phyloP scores from a whole-genome alignment of 257 asterid genomes.

The Lycium barbarum region DNA sequence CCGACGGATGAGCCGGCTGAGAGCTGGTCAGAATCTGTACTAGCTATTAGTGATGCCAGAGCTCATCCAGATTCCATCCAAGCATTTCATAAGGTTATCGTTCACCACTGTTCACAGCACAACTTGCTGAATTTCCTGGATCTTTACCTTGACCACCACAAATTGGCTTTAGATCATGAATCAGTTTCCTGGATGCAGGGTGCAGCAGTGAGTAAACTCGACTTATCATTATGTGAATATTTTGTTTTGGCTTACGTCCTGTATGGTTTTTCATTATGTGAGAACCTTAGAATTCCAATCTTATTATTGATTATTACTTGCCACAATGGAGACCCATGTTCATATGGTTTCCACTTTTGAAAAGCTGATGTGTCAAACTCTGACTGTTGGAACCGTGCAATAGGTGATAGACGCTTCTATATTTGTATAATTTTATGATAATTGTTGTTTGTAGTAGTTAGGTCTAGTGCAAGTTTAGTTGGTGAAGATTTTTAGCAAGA shows the following conservation, averaged over 20 bases:
- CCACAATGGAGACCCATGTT: conserved; percentile 18
- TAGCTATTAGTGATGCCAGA: conserved; percentile 58
- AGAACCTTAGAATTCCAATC: conserved; percentile 8
- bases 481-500: too few species aligned
- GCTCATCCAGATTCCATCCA: conserved; percentile 61
- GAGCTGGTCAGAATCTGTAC: conserved; percentile 58
- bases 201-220: conserved; percentile 71
- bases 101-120: conserved; percentile 71
- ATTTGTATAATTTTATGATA: background rate
- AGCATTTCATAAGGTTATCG: conserved; percentile 82
- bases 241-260: conserved; percentile 12
- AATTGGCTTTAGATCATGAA: conserved; percentile 68
- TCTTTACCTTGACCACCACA: conserved; percentile 84
- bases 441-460: background rate
- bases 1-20: conserved; percentile 53
- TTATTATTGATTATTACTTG: background rate
- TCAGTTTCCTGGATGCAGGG: conserved; percentile 71
- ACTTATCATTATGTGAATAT: conserved; percentile 18
- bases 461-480: background rate
- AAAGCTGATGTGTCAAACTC: conserved; percentile 13
- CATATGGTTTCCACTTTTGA: background rate
- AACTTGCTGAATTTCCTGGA: conserved; percentile 91
- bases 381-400: conserved; percentile 18
- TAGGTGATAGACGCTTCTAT: background rate
- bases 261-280: conserved; percentile 11